Percentiles rank a stretch among this genome's conserved stretches.
Conservation (phyloP, 2,329 filamentous ascomycete genomes). For the Colletotrichum sansevieriae region DNA sequence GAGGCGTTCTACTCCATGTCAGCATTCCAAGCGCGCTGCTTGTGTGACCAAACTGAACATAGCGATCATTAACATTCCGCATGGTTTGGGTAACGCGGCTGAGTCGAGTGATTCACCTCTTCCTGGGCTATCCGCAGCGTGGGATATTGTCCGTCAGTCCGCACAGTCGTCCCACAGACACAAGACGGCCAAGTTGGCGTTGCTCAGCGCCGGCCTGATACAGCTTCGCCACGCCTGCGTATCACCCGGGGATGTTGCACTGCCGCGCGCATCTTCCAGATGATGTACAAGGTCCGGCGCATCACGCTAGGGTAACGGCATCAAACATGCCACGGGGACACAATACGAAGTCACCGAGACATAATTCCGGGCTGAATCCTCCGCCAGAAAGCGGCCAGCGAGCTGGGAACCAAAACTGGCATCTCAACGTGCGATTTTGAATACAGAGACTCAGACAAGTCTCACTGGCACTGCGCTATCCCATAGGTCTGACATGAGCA, state of each 20-base stretch:
- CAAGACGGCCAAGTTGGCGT: conserved; percentile 7
- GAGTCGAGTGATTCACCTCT: not conserved
- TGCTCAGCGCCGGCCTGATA: conserved; percentile 21
- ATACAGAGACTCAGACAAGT: conserved; percentile 19
- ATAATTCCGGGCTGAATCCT: not conserved
- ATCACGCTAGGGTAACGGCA: not conserved
- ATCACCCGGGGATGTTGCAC: not conserved
- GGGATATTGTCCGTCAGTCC: not conserved
- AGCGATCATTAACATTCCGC: not conserved
- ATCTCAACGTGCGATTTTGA: not conserved
- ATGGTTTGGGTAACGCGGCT: not conserved
- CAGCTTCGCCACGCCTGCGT: not conserved
- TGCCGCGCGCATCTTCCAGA: not conserved
- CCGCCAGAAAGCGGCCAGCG: not conserved
- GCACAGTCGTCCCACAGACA: conserved; percentile 22
- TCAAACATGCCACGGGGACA: conserved; percentile 12
- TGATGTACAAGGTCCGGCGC: not conserved
- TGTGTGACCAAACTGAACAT: not conserved
- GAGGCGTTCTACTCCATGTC: not conserved
- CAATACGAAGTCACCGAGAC: conserved; percentile 18
- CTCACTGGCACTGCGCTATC: conserved; percentile 9
- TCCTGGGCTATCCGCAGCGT: not conserved
- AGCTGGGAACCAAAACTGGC: conserved; percentile 8
- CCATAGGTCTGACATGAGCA: conserved; percentile 20
- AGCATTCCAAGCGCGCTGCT: conserved; percentile 7